Conservation (phyloP, 1,284 basidiomycete genomes). For the Austroboletus olivaceoglutinosus region DNA sequence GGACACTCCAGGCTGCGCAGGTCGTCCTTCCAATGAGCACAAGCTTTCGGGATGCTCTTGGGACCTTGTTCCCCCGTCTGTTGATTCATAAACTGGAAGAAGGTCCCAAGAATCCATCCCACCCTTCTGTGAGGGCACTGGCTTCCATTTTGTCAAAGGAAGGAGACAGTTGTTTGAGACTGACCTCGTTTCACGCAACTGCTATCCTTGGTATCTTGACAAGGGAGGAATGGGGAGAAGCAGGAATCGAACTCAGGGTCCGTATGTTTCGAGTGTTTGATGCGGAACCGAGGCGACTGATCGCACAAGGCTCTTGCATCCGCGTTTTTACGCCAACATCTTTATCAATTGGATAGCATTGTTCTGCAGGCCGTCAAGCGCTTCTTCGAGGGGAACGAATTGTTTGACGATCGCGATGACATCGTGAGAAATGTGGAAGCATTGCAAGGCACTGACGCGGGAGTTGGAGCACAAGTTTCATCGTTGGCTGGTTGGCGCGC, state of each 20-base stretch:
- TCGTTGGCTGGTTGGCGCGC: constrained; percentile 18
- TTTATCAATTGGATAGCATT: constrained; percentile 19
- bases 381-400: constrained; percentile 19
- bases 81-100: constrained; percentile 33
- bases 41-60: constrained; percentile 26
- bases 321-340: constrained; percentile 25
- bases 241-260: constrained; percentile 33
- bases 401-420: constrained; percentile 13
- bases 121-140: constrained; percentile 15
- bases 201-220: constrained; percentile 37
- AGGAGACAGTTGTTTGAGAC: constrained; percentile 28
- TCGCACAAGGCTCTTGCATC: constrained; percentile 19
- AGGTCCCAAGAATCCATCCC: constrained; percentile 25
- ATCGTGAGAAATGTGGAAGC: constrained; percentile 11
- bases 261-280: constrained; percentile 10
- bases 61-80: constrained; percentile 31
- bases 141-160: constrained; percentile 26
- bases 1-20: constrained; percentile 36
- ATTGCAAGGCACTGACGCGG: constrained; percentile 2
- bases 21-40: constrained; percentile 17
- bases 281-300: constrained; percentile 8
- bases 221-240: constrained; percentile 37
- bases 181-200: constrained; percentile 26
- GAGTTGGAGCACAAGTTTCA: neutral
- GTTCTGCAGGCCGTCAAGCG: constrained; percentile 9